Base-by-base conservation (phyloP, 129 eudicot genomes). In the Centaurea solstitialis region DNA sequence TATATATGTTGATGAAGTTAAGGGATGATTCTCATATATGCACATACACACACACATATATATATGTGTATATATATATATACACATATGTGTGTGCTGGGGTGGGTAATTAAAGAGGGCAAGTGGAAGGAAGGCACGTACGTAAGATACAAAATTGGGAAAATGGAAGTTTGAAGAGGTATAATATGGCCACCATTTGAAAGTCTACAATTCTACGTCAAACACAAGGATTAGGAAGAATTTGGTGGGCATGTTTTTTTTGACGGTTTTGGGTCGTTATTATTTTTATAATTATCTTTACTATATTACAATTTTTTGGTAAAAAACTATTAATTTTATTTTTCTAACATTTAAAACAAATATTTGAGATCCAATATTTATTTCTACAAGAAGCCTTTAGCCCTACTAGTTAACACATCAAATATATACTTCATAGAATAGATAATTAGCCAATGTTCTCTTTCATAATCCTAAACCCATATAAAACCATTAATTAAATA, bases 51-150 rank as follows among this genome's bases (percentile, higher is more conserved):
- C 75, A 33, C 47, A 33, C 4, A 33, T 8, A 7, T 41, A 41
- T 8, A 8, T 41, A 41, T 8, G 2, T 41, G 11, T 41, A 41
- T 41, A 41, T 6, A 40, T 40, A 7, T 40, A 2, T 41, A 7
- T 40, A 7, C 9, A 7, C 9, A 7, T 0, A 2, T 2, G 11
- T 9, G 12, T 41, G 47, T 9, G 3, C 3, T 45, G 15, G 61
- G 70, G 53, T 6, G 75, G 22, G 28, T 45, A 23, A n/a, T 10
- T 23, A 15, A n/a, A 26, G 3, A 37, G 12, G n/a, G 41, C 37
- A 18, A 68, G 79, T 81, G 70, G 80, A 81, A 81, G 85, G 85
- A 81, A 81, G 74, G 76, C 70, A 75, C 80, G 70, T 75, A 75
- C 70, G 80, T 81, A 53, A 47, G 79, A 41, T 37, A 73, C 78